Conservation (phyloP, 1,139 yeast species). For the Lodderomyces pseudojiufengensis region DNA sequence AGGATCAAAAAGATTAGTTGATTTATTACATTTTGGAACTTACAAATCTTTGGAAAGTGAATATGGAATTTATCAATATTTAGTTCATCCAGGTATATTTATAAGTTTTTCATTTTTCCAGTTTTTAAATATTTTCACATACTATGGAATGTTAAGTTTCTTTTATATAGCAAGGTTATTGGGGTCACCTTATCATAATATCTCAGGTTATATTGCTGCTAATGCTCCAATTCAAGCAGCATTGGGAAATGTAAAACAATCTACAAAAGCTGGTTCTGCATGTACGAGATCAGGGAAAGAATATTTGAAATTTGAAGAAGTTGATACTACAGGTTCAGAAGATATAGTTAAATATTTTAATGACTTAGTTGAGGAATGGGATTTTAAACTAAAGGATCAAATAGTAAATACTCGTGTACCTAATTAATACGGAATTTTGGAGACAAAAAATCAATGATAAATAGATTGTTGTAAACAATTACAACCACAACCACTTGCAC, state of each 20-base stretch:
- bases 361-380: constrained; percentile 55
- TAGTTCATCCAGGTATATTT: constrained; percentile 94
- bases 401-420: constrained; percentile 51
- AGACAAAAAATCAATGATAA: no score
- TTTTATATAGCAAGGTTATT: constrained; percentile 79
- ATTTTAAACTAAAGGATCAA: constrained; percentile 60
- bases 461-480: constrained; percentile 43
- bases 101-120: constrained; percentile 77
- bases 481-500: constrained; percentile 94
- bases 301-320: constrained; percentile 49
- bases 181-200: constrained; percentile 87
- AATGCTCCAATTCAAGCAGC: constrained; percentile 61
- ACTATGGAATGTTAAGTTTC: constrained; percentile 77
- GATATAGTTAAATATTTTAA: constrained; percentile 64
- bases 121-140: constrained; percentile 71
- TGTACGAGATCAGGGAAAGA: constrained; percentile 62
- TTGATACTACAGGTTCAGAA: constrained; percentile 61
- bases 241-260: constrained; percentile 40
- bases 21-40: constrained; percentile 73
- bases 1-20: constrained; percentile 87
- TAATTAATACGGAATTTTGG: constrained; percentile 8
- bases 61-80: constrained; percentile 61
- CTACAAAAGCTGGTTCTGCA: constrained; percentile 72
- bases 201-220: constrained; percentile 85
- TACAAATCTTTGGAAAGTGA: constrained; percentile 44